Base-by-base conservation (phyloP, 129 eudicot genomes). In the Flaveria trinervia region DNA sequence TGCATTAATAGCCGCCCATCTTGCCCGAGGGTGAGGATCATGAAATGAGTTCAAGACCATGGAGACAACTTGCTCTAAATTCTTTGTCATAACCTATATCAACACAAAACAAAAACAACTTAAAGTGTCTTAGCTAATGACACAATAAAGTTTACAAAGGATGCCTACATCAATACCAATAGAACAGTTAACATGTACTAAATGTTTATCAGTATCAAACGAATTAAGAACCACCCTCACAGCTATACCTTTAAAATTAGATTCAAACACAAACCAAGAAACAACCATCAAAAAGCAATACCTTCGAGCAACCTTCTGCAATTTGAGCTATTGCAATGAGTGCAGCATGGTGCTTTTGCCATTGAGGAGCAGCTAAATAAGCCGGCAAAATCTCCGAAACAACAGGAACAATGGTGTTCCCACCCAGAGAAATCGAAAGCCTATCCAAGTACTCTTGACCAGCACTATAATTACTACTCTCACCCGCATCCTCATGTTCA, bases 1-100 rank as follows among this genome's bases (percentile, higher is more conserved):
- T 71, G 98, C 97, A 86, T 94, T 94, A 46, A 94, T 92, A 67
- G 98, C 97, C 1, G 98, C 97, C 98, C 98, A 94, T 62, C 98
- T 83, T 46, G 87, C 98, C 64, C 98, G 97, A 51, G 98, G 97
- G 45, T 94, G 98, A 48, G 92, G 90, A 83, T 91, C 90, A 83
- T 91, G 96, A 69, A 94, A 94, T 9, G 98, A 91, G 74, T 86
- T 94, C 84, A 94, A 78, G 2, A 94, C 91, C 98, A 94, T 94
- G 36, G 79, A 83, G 30, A 94, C 93, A 26, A 94, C 96, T 83
- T 88, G 98, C 81, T 94, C 98, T 84, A 94, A 82, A 74, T 83
- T 94, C 70, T 89, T 94, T 50, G 74, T 83, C 98, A 94, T 94
- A 49, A 94, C 97, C 98, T 94, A 71, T 28, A 80, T 50, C 45